Evolutionary conservation across 306 rosid species (phyloP), one percentile per base, ranked within the genome.

Genomic region (Benincasa hispida): DNA sequence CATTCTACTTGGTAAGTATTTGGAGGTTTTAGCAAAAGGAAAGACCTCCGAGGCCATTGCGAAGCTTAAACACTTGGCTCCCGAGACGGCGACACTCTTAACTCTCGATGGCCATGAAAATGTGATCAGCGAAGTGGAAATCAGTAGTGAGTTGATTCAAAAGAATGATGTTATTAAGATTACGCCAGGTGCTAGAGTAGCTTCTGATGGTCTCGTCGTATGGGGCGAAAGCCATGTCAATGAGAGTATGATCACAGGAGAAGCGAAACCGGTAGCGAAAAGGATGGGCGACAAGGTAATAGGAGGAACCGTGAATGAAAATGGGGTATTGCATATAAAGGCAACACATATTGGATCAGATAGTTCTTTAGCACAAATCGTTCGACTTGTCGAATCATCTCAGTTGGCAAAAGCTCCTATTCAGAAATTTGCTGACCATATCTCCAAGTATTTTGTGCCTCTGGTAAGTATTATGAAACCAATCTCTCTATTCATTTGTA

Each of bases 391-490:
- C 41, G 96, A 92, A 76, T 85, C 98, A 39, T 96, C 96, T 2
- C 98, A 92, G 67, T 86, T 92, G 98, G 98, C 92, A 34, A 92
- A 92, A 79, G 98, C 98, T 83, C 96, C 98, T 4, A 92, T 92
- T 0, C 98, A 92, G 79, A 92, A 90, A 77, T 76, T 87, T 68
- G 98, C 98, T 0, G 98, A 92, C 68, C 86, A 74, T 34, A 90
- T 92, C 78, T 92, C 96, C 53, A 90, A 87, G 63, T 92, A 87
- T 80, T 90, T 92, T 77, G 98, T 92, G 79, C 98, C 98, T 28
- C 6, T 89, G 82, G 97, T 90, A 72, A 83, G 67, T 59, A 55
- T 9, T 30, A 22, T 50, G 72, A 75, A 11, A 39, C 67, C 37
- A 14, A 50, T 48, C 17, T 2, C 14, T 53, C 37, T 60, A 6